Conservation (phyloP, 306 rosid species). For the Ziziphus jujuba region DNA sequence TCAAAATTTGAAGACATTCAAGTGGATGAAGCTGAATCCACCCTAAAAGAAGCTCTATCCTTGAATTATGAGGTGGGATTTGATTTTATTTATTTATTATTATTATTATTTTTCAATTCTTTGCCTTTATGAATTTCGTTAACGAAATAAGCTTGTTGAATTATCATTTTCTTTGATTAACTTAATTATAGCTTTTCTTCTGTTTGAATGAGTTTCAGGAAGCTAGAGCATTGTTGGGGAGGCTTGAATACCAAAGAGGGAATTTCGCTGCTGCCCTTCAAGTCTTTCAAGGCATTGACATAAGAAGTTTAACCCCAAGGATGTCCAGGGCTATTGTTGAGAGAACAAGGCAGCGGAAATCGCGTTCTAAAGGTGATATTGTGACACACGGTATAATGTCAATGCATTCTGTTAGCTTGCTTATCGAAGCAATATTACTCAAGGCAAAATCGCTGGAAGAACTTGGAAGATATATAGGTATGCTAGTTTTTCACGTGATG, state of each 20-base stretch:
- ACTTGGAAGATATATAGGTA: slow-evolving; percentile 67
- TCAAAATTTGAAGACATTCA: slow-evolving; percentile 72
- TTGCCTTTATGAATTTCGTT: not conserved
- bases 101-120: not conserved
- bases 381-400: slow-evolving; percentile 67
- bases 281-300: slow-evolving; percentile 90
- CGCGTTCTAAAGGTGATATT: slow-evolving; percentile 50
- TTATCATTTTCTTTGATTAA: slow-evolving; percentile 1
- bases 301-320: slow-evolving; percentile 57
- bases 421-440: slow-evolving; percentile 85
- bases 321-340: slow-evolving; percentile 71
- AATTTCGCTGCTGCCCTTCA: slow-evolving; percentile 84
- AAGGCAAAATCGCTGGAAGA: slow-evolving; percentile 84
- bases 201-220: slow-evolving; percentile 51
- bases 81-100: slow-evolving; percentile 1
- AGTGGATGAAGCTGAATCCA: slow-evolving; percentile 91
- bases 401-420: slow-evolving; percentile 92
- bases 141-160: not conserved
- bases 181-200: not conserved
- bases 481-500: not conserved
- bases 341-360: slow-evolving; percentile 55
- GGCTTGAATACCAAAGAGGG: slow-evolving; percentile 93
- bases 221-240: slow-evolving; percentile 94
- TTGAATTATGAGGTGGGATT: slow-evolving; percentile 81
- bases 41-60: slow-evolving; percentile 86